Conservation (phyloP, 2,329 filamentous ascomycete species). For the Pseudocercospora macadamiae region DNA sequence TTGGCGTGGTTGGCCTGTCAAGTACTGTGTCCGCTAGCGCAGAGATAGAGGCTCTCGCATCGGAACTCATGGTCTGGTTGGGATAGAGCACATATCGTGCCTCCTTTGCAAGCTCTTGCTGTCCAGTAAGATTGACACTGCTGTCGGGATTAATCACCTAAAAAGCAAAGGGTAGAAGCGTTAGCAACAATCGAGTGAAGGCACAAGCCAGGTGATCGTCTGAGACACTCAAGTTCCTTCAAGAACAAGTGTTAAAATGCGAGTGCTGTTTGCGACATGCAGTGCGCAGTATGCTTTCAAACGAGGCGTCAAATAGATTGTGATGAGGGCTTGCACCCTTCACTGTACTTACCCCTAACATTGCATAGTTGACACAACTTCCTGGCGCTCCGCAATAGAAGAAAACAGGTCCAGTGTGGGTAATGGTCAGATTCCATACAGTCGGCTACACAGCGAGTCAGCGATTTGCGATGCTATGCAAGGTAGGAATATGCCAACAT, state of each 20-base stretch:
- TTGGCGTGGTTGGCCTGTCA: not conserved
- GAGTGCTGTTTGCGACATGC: too few species aligned
- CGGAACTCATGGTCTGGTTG: not conserved
- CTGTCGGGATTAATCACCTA: constrained; percentile 67
- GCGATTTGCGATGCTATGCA: not conserved
- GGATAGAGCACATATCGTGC: constrained; percentile 1
- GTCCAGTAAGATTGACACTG: constrained; percentile 29
- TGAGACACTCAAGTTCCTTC: too few species aligned
- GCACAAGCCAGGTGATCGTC: too few species aligned
- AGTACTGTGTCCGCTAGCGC: not conserved
- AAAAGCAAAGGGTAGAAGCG: too few species aligned
- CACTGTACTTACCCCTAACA: constrained; percentile 77
- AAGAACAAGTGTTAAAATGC: too few species aligned
- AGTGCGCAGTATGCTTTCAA: too few species aligned
- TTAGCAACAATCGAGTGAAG: too few species aligned
- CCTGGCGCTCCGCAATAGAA: constrained; percentile 69
- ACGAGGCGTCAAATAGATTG: too few species aligned
- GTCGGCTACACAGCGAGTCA: constrained; percentile 20
- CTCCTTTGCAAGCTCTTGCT: constrained; percentile 29
- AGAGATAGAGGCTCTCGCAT: constrained; percentile 6
- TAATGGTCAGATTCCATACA: constrained; percentile 48
- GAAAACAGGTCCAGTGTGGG: constrained; percentile 66
- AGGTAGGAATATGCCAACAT: not conserved
- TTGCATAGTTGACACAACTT: constrained; percentile 66
- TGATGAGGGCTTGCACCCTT: too few species aligned